Base-by-base conservation (phyloP, 2,329 filamentous ascomycete species). In the Penicillium sp. region DNA sequence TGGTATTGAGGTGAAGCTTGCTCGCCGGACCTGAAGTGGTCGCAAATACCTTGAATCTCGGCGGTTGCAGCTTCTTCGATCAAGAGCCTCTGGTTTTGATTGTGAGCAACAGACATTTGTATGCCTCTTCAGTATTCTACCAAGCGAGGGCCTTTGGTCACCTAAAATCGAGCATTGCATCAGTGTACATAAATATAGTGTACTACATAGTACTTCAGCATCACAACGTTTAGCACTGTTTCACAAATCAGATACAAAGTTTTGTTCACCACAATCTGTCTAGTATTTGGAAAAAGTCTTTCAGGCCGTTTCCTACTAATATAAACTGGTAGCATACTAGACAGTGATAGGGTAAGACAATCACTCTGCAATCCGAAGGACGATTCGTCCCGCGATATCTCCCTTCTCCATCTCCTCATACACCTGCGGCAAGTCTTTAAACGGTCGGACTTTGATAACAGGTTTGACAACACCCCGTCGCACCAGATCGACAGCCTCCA, bases 1-100 rank as follows among this genome's bases (percentile, higher is more conserved):
- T 44, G 82, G 82, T 0, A 61, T 84, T 46, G 74, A 83, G 50
- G 80, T 83, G n/a, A 62, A 50, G 7, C n/a, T 61, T 6, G 50
- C 51, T 29, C 56, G 35, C 26, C 57, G 54, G 10, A 34, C 11
- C 32, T 34, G 32, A 34, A 14, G 11, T 13, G 32, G 32, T 5
- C 32, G 14, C 3, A 2, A 14, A 14, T 8, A 30, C 8, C 10
- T 2, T 8, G 4, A 3, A 14, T 14, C 11, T 13, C 32, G 13
- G 13, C 11, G 10, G 3, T 14, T 34, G 32, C 2, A 34, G 32
- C 13, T 6, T 7, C 13, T 2, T 34, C 7, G 2, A 30, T 8
- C 8, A 30, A 29, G 8, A 11, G 29, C 7, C 2, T 8, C 29
- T 30, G 3, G 7, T 11, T 11, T 9, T 30, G 29, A 8, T 30